These are phyloP conservation scores for Xylariaceae sp. DNA, from an alignment of 2,329 filamentous ascomycete species.

Conservation along the genomic window DNA sequence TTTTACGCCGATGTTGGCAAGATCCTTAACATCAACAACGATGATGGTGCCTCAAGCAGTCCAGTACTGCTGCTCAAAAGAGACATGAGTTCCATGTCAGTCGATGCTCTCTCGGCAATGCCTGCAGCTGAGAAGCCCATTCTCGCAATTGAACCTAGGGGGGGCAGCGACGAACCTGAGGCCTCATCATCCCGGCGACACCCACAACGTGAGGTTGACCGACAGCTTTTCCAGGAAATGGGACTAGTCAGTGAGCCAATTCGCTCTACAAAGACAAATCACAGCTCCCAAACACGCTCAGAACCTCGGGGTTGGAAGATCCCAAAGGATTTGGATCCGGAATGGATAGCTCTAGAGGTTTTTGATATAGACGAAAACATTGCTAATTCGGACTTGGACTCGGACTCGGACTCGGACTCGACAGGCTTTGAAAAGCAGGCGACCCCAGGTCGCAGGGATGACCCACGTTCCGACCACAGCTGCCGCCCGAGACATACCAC, in stretches of 20 bases:
- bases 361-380: constrained; percentile 55
- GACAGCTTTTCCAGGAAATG: constrained; percentile 40
- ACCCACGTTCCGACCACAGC: not conserved
- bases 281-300: constrained; percentile 1
- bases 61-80: constrained; percentile 71
- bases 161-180: constrained; percentile 18
- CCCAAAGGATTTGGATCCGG: constrained; percentile 71
- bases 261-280: not conserved
- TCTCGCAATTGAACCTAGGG: constrained; percentile 15
- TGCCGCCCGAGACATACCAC: constrained; percentile 15
- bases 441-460: constrained; percentile 10
- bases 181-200: constrained; percentile 23
- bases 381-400: constrained; percentile 26
- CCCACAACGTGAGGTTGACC: constrained; percentile 43
- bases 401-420: constrained; percentile 31
- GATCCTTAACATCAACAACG: constrained; percentile 69
- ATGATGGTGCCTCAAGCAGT: constrained; percentile 60
- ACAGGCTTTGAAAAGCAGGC: constrained; percentile 17
- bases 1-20: constrained; percentile 91
- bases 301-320: constrained; percentile 47
- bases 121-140: constrained; percentile 44
- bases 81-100: constrained; percentile 54
- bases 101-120: constrained; percentile 28
- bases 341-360: constrained; percentile 89
- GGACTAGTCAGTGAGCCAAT: constrained; percentile 13